These are phyloP conservation scores for Calonectria pseudoreteaudii DNA, from an alignment of 2,329 filamentous ascomycete species.

Conservation along the genomic window DNA sequence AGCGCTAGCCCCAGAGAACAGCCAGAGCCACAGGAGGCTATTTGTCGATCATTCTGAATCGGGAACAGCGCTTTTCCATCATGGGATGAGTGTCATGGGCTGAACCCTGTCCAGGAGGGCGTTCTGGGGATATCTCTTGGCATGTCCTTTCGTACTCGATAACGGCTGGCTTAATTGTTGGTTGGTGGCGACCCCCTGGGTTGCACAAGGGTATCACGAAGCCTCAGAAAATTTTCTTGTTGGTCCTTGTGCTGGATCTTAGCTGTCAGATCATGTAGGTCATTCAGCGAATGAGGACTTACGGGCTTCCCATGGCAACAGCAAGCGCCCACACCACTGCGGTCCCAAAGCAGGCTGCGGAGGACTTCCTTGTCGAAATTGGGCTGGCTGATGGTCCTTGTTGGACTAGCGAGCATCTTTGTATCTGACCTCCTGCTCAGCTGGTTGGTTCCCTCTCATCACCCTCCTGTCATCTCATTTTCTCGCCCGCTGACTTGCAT, in stretches of 20 bases:
- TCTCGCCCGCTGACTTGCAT: constrained; percentile 28
- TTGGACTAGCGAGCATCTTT: constrained; percentile 2
- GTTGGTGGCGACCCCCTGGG: constrained; percentile 17
- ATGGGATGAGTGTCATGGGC: constrained; percentile 28
- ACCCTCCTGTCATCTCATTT: constrained; percentile 4
- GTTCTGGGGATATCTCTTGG: constrained; percentile 47
- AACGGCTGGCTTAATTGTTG: constrained; percentile 32
- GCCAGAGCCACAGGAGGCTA: constrained; percentile 22
- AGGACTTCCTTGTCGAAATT: background rate
- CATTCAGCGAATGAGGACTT: constrained; percentile 33
- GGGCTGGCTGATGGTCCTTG: constrained; percentile 10
- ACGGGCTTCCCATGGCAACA: background rate
- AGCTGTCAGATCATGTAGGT: constrained; percentile 40
- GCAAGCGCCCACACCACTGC: constrained; percentile 20
- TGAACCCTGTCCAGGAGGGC: constrained; percentile 30
- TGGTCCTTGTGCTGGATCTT: constrained; percentile 24
- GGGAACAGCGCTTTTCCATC: constrained; percentile 34
- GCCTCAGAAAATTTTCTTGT: constrained; percentile 25
- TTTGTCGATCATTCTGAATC: constrained; percentile 41
- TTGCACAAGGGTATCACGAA: constrained; percentile 31
- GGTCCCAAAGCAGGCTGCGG: constrained; percentile 22
- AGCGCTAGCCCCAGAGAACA: constrained; percentile 2
- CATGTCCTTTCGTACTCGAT: constrained; percentile 25
- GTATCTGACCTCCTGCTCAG: background rate
- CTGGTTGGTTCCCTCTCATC: constrained; percentile 24